Evolutionary conservation across 768 basidiomycete species (phyloP).

Genomic region (Termitomyces eurrhizus): DNA sequence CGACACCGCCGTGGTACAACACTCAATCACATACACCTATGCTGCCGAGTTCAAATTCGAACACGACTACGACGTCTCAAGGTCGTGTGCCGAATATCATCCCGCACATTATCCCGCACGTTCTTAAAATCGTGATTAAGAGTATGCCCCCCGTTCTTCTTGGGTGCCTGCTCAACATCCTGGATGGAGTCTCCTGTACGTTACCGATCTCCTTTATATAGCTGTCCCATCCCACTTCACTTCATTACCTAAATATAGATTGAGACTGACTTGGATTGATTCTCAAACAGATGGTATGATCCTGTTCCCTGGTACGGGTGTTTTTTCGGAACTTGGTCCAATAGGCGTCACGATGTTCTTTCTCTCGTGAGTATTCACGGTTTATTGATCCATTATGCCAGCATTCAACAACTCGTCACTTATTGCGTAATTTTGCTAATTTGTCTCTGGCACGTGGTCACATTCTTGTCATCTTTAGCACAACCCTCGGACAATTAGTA

Average conservation of each 20-base stretch:
- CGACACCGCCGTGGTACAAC: neutral
- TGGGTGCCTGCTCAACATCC: slow-evolving; percentile 80
- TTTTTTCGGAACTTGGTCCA: slow-evolving; percentile 78
- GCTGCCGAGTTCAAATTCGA: neutral
- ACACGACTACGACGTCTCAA: neutral
- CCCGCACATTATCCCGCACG: neutral
- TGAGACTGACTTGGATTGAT: neutral
- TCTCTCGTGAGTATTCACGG: slow-evolving; percentile 49
- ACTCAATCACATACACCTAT: neutral
- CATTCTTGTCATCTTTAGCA: neutral
- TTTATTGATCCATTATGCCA: neutral
- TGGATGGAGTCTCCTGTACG: slow-evolving; percentile 92
- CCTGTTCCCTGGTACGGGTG: slow-evolving; percentile 80
- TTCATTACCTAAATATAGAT: neutral
- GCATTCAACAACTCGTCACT: slow-evolving; percentile 37
- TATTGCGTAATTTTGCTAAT: neutral
- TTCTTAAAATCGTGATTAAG: slow-evolving; percentile 24
- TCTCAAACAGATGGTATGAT: slow-evolving; percentile 82
- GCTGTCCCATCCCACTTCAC: too few species aligned
- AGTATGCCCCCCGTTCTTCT: slow-evolving; percentile 82
- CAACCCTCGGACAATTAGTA: slow-evolving; percentile 64
- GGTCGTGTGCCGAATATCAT: neutral
- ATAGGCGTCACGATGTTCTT: slow-evolving; percentile 97
- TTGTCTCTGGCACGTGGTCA: neutral
- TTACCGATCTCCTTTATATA: slow-evolving; percentile 9